Percentiles rank a stretch among this genome's conserved stretches.
Evolutionary conservation across 1,139 yeast species (phyloP).

Genomic region (Blastobotrys aristatus): DNA sequence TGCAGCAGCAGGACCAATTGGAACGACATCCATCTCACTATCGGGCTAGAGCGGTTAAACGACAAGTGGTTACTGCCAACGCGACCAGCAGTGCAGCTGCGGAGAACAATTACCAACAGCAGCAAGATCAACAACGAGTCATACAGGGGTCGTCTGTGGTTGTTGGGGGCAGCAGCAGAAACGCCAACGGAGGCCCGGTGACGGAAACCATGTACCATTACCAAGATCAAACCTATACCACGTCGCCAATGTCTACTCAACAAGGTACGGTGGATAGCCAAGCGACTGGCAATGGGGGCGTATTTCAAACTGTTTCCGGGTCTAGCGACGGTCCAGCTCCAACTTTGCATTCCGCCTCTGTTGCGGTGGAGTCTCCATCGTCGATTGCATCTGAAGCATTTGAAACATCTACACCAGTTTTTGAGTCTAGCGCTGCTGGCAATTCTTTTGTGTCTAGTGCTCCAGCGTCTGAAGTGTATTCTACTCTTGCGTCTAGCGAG

Average conservation of each 20-base stretch:
- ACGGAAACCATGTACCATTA: slow-evolving; percentile 7
- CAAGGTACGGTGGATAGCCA: not conserved
- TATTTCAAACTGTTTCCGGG: too few relatives aligned
- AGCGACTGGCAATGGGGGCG: too few relatives aligned
- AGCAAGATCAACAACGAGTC: not conserved
- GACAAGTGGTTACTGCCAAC: slow-evolving; percentile 17
- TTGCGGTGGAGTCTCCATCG: too few relatives aligned
- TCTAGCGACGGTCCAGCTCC: too few relatives aligned
- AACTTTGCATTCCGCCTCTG: not conserved
- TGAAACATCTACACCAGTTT: not conserved
- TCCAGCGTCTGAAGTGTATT: too few relatives aligned
- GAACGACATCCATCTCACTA: slow-evolving; percentile 16
- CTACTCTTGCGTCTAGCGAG: too few relatives aligned
- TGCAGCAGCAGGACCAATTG: slow-evolving; percentile 1
- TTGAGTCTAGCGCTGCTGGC: not conserved
- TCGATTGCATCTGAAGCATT: not conserved
- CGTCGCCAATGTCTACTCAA: not conserved
- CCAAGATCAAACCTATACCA: not conserved
- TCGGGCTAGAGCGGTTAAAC: slow-evolving; percentile 16
- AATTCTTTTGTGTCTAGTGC: too few relatives aligned
- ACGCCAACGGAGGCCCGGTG: slow-evolving; percentile 2
- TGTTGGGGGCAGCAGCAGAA: not conserved
- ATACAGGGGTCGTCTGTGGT: slow-evolving; percentile 4
- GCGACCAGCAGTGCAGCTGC: not conserved
- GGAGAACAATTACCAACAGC: not conserved